Conservation (phyloP, 306 rosid species). For the Quercus rubra region DNA sequence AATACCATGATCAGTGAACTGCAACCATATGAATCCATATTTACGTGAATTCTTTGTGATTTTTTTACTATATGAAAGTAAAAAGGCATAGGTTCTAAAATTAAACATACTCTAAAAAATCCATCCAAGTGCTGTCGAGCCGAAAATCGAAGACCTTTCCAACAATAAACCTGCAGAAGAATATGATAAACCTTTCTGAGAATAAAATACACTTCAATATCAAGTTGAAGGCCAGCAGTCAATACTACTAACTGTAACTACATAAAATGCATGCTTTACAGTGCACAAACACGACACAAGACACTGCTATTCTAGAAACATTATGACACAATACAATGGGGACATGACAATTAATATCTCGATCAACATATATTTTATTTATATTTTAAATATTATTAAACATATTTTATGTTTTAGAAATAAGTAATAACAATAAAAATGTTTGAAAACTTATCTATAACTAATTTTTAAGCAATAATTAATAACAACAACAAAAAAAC, state of each 20-base stretch:
- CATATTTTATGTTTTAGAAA: too few species aligned
- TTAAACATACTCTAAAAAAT: conserved; percentile 66
- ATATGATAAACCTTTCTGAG: conserved; percentile 4
- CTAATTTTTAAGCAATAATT: too few species aligned
- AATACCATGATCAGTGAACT: conserved; percentile 88
- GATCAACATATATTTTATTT: too few species aligned
- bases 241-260: not conserved
- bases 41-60: not conserved
- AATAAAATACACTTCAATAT: not conserved
- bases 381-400: too few species aligned
- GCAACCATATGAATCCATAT: conserved; percentile 20
- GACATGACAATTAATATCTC: too few species aligned
- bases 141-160: conserved; percentile 94
- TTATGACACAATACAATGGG: too few species aligned
- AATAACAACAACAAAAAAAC: too few species aligned
- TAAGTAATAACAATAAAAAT: too few species aligned
- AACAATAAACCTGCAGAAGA: conserved; percentile 83
- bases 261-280: not conserved
- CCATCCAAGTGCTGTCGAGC: conserved; percentile 99
- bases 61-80: not conserved
- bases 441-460: too few species aligned
- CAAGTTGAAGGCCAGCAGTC: not conserved
- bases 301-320: too few species aligned
- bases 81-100: not conserved
- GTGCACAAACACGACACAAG: too few species aligned